Evolutionary conservation across 1,139 yeast genomes (phyloP), one percentile per base, ranked within the genome.

Genomic region (Arxiozyma slooffiae): DNA sequence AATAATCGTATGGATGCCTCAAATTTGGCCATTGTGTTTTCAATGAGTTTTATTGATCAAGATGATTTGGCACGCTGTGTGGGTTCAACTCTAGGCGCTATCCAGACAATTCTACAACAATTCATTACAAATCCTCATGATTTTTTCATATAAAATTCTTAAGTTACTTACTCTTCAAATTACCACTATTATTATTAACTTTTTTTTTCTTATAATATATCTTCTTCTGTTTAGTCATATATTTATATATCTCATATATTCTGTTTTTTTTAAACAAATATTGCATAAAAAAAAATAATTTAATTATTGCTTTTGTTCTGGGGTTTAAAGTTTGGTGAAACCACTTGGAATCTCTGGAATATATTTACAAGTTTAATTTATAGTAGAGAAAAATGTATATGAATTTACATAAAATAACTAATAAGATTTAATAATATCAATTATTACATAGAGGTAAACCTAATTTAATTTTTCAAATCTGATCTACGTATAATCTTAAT

Each of bases 1-100:
- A 68, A 68, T 42, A 86, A 86, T 69, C 79, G 81, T 61, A 86
- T 86, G 95, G 85, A 82, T 54, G 77, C 89, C 4, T 82, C 85
- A 8, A 86, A 86, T 62, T 70, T 86, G 60, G 92, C 95, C 11
- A 86, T 89, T 52, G 95, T 86, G 8, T 79, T 79, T 58, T 75
- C 82, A 4, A 79, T 79, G 81, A 76, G 81, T 64, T 76, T 78
- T 58, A 64, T 78, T 46, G 67, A 68, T 53, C 72, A 69, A 56
- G 74, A 70, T 41, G 68, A 67, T 51, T 56, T 71, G 40, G 71
- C 71, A 11, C 60, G 60, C 22, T 68, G 72, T 46, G 70, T 72
- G 72, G 75, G 73, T 2, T 59, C 71, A n/a, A 71, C 68, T 23
- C 52, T 72, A 30, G 76, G 75, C 20, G 72, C 73, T 3, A 57